Conservation (phyloP, 768 basidiomycete genomes). For the Agaricus blazei region DNA sequence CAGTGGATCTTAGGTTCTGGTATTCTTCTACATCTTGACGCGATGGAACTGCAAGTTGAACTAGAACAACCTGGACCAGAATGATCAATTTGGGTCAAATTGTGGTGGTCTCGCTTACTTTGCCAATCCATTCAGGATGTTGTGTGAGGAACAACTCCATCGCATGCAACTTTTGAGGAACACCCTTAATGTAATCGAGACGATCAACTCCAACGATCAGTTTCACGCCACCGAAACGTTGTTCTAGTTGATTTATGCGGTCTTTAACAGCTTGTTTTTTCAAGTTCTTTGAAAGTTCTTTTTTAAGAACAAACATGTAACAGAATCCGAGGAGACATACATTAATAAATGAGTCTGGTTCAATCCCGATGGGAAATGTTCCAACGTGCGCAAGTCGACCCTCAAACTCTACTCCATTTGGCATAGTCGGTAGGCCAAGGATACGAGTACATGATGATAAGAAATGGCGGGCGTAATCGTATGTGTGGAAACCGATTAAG, state of each 20-base stretch:
- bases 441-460: constrained; percentile 97
- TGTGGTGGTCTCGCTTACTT: constrained; percentile 42
- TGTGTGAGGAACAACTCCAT: constrained; percentile 95
- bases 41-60: constrained; percentile 95
- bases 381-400: constrained; percentile 95
- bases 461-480: constrained; percentile 99
- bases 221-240: constrained; percentile 90
- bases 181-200: constrained; percentile 99
- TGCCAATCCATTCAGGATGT: constrained; percentile 99
- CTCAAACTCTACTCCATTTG: constrained; percentile 95
- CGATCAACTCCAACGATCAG: constrained; percentile 98
- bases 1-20: constrained; percentile 91
- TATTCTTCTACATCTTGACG: constrained; percentile 99
- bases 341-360: constrained; percentile 86
- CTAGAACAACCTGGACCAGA: constrained; percentile 75
- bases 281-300: constrained; percentile 51
- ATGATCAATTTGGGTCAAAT: background rate
- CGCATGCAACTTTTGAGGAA: constrained; percentile 96
- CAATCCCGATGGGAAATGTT: constrained; percentile 98
- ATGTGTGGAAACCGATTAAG: constrained; percentile 98
- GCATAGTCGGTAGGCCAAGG: constrained; percentile 92
- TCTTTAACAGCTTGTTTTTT: constrained; percentile 74
- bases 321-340: constrained; percentile 29
- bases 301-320: background rate
- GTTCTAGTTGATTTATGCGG: constrained; percentile 77